These are phyloP conservation scores for Spatholobus suberectus DNA, from an alignment of 306 rosid species.

Conservation along the genomic window DNA sequence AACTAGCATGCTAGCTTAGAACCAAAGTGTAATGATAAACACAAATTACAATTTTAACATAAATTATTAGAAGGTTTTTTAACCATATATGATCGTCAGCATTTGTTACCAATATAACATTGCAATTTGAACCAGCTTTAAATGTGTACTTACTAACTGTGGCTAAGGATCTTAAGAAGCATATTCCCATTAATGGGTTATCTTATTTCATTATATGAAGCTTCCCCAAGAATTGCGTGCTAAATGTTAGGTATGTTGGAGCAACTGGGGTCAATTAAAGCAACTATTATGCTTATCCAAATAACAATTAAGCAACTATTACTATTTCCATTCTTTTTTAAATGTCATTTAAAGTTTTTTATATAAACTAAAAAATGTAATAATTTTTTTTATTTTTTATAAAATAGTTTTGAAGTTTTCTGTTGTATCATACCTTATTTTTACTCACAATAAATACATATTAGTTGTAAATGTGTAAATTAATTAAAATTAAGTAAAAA, in stretches of 20 bases:
- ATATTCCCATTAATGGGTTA: slow-evolving; percentile 10
- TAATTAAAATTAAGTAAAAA: too few species aligned
- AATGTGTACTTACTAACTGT: slow-evolving; percentile 13
- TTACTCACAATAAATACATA: too few species aligned
- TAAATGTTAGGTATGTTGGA: slow-evolving; percentile 36
- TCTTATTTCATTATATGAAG: background rate
- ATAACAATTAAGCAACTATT: too few species aligned
- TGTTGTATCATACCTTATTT: too few species aligned
- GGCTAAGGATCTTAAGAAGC: background rate
- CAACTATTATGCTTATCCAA: too few species aligned
- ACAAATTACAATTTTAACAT: background rate
- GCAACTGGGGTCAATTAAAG: background rate
- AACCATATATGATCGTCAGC: background rate
- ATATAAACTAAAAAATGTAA: too few species aligned
- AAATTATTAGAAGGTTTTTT: background rate
- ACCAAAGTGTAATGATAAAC: background rate
- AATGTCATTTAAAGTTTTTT: too few species aligned
- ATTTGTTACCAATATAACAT: background rate
- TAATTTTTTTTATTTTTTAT: too few species aligned
- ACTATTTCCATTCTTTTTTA: too few species aligned
- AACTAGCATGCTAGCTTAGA: background rate
- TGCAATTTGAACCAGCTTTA: slow-evolving; percentile 5
- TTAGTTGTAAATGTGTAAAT: too few species aligned
- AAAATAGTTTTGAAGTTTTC: too few species aligned
- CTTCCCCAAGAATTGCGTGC: background rate